phyloP scores from a whole-genome alignment of 352 stramenopile genomes.

The Phytophthora macrochlamydospora region DNA sequence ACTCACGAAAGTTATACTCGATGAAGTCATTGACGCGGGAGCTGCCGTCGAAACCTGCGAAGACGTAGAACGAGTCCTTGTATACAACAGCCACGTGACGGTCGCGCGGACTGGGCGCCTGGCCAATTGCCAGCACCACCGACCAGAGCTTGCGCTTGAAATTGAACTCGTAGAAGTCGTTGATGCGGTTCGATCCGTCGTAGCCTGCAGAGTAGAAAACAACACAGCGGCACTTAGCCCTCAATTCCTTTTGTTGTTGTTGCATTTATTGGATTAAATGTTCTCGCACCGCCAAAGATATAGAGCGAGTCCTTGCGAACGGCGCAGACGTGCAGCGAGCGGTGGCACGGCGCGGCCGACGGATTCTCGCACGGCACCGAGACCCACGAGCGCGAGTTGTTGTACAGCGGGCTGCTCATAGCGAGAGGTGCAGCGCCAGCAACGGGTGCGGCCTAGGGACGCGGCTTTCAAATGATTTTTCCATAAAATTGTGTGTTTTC shows the following conservation, averaged over 20 bases:
- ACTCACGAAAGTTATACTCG: slow-evolving; percentile 93
- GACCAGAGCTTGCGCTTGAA: slow-evolving; percentile 86
- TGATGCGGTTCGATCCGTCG: slow-evolving; percentile 92
- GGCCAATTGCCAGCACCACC: slow-evolving; percentile 66
- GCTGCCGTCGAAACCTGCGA: slow-evolving; percentile 94
- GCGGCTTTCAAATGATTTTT: neutral
- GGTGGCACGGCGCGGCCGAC: slow-evolving; percentile 86
- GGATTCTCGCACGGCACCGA: slow-evolving; percentile 83
- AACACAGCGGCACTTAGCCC: no score
- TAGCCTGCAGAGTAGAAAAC: slow-evolving; percentile 64
- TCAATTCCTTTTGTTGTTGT: no score
- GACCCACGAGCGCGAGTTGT: slow-evolving; percentile 68
- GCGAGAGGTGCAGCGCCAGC: neutral
- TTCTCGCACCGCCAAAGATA: slow-evolving; percentile 81
- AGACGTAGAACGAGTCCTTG: slow-evolving; percentile 95
- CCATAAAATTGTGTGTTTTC: neutral
- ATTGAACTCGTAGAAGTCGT: slow-evolving; percentile 95
- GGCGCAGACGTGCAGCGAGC: slow-evolving; percentile 93
- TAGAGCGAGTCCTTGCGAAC: slow-evolving; percentile 93
- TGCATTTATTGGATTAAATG: neutral
- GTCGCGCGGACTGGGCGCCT: slow-evolving; percentile 90
- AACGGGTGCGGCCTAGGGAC: neutral
- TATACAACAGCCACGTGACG: slow-evolving; percentile 94
- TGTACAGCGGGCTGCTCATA: slow-evolving; percentile 31
- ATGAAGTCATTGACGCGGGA: slow-evolving; percentile 95